Evolutionary conservation across 1,284 basidiomycete species (phyloP).

Genomic region (Cutaneotrichosporon curvatum): DNA sequence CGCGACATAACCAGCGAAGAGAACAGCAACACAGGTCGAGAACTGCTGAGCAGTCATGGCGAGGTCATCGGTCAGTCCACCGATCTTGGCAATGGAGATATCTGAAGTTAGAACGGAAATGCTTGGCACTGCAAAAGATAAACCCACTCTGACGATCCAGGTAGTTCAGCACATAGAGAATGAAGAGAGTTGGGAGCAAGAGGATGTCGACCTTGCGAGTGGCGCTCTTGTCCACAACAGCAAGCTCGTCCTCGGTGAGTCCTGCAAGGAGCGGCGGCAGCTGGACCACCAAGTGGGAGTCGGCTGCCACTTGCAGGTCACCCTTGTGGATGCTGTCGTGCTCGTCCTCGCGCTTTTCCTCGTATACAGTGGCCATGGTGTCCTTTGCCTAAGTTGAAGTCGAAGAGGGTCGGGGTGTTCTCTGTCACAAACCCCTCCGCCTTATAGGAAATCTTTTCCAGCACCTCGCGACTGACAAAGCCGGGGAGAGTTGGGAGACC

Average conservation of each 20-base stretch:
- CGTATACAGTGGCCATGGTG: background rate
- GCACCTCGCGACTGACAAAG: too few species aligned
- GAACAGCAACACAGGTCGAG: slow-evolving; percentile 32
- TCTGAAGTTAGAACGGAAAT: slow-evolving; percentile 2
- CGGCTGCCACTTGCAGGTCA: slow-evolving; percentile 1
- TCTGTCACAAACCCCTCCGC: too few species aligned
- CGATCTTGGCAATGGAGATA: slow-evolving; percentile 19
- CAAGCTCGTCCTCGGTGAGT: slow-evolving; percentile 28
- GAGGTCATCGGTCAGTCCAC: slow-evolving; percentile 16
- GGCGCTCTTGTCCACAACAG: slow-evolving; percentile 22
- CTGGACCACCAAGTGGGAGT: slow-evolving; percentile 11
- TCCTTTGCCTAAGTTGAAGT: background rate
- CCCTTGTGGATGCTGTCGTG: background rate
- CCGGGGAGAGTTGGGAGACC: too few species aligned
- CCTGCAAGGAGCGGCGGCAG: slow-evolving; percentile 28
- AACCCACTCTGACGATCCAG: slow-evolving; percentile 8
- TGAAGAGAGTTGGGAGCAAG: slow-evolving; percentile 14
- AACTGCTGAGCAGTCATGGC: slow-evolving; percentile 20
- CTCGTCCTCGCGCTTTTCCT: background rate
- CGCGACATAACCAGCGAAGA: slow-evolving; percentile 16
- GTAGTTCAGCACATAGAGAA: slow-evolving; percentile 13
- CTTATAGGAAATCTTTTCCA: too few species aligned
- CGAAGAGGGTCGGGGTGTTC: too few species aligned
- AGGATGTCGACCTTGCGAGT: slow-evolving; percentile 22
- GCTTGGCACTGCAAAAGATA: too few species aligned